phyloP scores from a whole-genome alignment of 805 yeast species.

The Sugiyamaella smithiae region DNA sequence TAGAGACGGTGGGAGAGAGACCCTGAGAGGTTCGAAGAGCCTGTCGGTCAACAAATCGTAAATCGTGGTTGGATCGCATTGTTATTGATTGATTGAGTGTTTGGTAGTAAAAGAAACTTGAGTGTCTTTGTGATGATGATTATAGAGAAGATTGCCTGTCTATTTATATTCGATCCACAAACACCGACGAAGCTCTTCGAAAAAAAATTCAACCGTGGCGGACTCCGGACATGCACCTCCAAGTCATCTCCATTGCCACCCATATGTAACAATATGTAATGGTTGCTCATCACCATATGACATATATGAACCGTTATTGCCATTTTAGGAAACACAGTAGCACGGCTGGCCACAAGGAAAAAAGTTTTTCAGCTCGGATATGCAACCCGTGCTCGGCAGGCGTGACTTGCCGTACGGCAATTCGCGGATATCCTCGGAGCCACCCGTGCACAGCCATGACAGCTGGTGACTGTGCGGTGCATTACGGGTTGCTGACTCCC shows the following conservation, averaged over 20 bases:
- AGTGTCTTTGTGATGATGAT: not conserved
- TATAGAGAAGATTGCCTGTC: not conserved
- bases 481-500: not conserved
- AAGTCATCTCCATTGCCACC: constrained; percentile 1
- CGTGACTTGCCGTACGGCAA: not conserved
- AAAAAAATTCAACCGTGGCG: not conserved
- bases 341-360: not conserved
- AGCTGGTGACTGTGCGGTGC: not conserved
- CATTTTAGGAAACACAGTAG: not conserved
- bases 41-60: not conserved
- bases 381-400: not conserved
- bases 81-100: not conserved
- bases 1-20: not conserved
- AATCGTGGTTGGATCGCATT: constrained; percentile 6
- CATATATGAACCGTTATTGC: not conserved
- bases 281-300: not conserved
- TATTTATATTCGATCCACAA: constrained; percentile 53
- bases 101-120: constrained; percentile 1
- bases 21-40: not conserved
- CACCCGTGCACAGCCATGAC: constrained; percentile 1
- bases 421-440: not conserved
- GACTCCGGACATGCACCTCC: constrained; percentile 4
- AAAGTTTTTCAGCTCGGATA: constrained; percentile 3
- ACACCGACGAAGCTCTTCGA: not conserved
- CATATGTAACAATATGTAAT: constrained; percentile 2